These are phyloP conservation scores for Raffaelea deltoideospora DNA, from an alignment of 2,329 filamentous ascomycete species.

Conservation along the genomic window DNA sequence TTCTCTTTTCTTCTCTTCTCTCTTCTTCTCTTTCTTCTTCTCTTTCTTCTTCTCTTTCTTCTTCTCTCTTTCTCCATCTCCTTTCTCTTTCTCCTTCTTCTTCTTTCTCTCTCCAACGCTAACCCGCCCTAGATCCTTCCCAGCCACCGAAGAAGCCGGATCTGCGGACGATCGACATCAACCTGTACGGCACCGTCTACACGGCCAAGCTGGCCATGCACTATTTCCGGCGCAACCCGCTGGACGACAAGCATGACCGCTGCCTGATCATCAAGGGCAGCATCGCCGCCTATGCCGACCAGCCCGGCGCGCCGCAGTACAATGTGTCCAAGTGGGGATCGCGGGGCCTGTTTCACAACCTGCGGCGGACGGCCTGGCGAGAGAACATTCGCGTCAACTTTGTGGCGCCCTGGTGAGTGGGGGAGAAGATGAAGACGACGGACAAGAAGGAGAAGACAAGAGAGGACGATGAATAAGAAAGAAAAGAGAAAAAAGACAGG, in stretches of 20 bases:
- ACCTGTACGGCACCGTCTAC: constrained; percentile 26
- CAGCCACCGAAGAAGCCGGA: constrained; percentile 20
- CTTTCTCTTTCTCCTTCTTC: background rate
- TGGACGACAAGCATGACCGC: constrained; percentile 22
- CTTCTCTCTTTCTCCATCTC: background rate
- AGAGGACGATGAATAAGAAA: no score
- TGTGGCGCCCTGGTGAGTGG: constrained; percentile 25
- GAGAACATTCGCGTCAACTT: constrained; percentile 31
- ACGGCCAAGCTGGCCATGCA: constrained; percentile 30
- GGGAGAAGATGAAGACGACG: background rate
- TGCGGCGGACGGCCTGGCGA: constrained; percentile 20
- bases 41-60: background rate
- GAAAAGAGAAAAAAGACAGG: no score
- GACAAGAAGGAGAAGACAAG: no score
- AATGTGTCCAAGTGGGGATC: constrained; percentile 27
- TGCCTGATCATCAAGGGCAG: constrained; percentile 33
- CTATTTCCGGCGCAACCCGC: constrained; percentile 26
- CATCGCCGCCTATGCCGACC: constrained; percentile 31
- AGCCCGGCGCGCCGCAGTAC: constrained; percentile 24
- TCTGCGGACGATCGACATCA: constrained; percentile 25
- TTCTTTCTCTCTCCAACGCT: background rate
- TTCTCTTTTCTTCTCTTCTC: background rate
- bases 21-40: constrained; percentile 7
- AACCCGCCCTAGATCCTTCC: constrained; percentile 7
- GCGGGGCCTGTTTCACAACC: constrained; percentile 26